phyloP scores from a whole-genome alignment of 1,284 basidiomycete species.

The Stereum hirsutum region DNA sequence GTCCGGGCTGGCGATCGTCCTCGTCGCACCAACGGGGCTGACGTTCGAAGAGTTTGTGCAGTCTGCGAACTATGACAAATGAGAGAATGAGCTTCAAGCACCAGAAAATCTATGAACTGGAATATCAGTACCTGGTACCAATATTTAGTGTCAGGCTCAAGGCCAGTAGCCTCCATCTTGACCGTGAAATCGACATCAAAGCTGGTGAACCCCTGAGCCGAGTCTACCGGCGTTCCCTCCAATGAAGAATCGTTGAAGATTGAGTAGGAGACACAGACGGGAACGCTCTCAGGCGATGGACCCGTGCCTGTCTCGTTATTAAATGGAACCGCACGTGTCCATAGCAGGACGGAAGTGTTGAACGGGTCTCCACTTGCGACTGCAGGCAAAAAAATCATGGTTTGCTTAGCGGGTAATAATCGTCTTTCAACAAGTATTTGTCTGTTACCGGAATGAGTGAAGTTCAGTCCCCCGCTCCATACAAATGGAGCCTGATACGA shows the following conservation, averaged over 20 bases:
- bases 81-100: too few species aligned
- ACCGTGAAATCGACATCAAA: constrained; percentile 60
- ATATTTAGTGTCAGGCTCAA: constrained; percentile 48
- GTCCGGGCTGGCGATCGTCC: constrained; percentile 36
- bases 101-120: too few species aligned
- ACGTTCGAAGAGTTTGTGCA: constrained; percentile 38
- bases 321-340: constrained; percentile 46
- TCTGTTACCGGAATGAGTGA: constrained; percentile 39
- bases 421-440: constrained; percentile 1
- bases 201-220: constrained; percentile 46
- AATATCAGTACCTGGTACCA: too few species aligned
- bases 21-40: constrained; percentile 40
- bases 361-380: constrained; percentile 48
- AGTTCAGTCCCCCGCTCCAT: constrained; percentile 45
- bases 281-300: constrained; percentile 46
- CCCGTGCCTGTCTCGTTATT: constrained; percentile 19
- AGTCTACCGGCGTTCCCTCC: constrained; percentile 30
- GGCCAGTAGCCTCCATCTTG: constrained; percentile 50
- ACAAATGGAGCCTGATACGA: constrained; percentile 38
- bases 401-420: not conserved
- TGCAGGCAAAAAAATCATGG: constrained; percentile 9
- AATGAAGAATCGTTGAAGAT: constrained; percentile 29
- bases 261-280: constrained; percentile 49
- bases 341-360: constrained; percentile 50
- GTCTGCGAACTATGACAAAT: constrained; percentile 51